phyloP scores from a whole-genome alignment of 2,329 filamentous ascomycete genomes.

The Cadophora sp. region DNA sequence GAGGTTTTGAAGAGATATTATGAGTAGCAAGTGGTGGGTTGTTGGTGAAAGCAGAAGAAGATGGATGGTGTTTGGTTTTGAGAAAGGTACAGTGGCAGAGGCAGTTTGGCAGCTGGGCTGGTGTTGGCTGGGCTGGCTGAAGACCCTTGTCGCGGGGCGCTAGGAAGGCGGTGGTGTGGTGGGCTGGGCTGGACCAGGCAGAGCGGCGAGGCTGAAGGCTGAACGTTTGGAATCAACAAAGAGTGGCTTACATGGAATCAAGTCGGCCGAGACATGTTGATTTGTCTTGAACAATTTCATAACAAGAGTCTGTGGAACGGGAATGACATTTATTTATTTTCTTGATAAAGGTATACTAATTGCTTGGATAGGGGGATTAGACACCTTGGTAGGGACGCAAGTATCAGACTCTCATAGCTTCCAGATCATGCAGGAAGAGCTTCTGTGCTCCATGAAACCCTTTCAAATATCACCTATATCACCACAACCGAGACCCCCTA shows the following conservation, averaged over 20 bases:
- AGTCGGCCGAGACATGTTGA: too few relatives aligned
- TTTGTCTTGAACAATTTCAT: too few relatives aligned
- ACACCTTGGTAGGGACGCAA: not conserved
- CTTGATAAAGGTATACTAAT: too few relatives aligned
- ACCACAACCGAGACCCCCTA: not conserved
- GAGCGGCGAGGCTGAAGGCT: conserved; percentile 3
- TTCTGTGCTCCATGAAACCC: not conserved
- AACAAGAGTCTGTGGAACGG: too few relatives aligned
- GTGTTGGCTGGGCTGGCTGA: too few relatives aligned
- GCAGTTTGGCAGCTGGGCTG: too few relatives aligned
- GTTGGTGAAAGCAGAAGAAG: not conserved
- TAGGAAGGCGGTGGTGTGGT: too few relatives aligned
- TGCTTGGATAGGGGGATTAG: not conserved
- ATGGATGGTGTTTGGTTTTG: conserved; percentile 12
- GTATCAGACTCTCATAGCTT: not conserved
- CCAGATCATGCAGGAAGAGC: not conserved
- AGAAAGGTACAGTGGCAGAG: not conserved
- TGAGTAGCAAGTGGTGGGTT: not conserved
- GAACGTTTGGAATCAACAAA: not conserved
- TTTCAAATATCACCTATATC: not conserved
- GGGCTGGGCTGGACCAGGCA: not conserved
- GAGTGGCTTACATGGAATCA: not conserved
- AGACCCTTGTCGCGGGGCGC: too few relatives aligned
- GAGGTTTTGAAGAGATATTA: not conserved
- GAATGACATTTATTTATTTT: too few relatives aligned